Conservation (phyloP, 768 basidiomycete species). For the Phylloporus arenicola region DNA sequence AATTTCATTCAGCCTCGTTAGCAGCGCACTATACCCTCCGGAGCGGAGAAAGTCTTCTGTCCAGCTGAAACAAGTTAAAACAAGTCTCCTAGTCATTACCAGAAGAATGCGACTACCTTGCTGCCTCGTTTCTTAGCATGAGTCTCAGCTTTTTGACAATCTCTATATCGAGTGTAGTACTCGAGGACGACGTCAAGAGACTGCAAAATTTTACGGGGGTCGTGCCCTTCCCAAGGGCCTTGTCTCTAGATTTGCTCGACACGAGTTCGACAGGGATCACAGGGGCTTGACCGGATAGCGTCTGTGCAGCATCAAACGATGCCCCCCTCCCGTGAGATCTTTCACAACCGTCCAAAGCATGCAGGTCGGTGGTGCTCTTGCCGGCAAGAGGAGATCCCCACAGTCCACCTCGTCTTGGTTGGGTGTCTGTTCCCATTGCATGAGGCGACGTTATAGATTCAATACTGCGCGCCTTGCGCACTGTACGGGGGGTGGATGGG, state of each 20-base stretch:
- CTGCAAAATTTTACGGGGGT: slow-evolving; percentile 65
- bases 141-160: slow-evolving; percentile 83
- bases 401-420: slow-evolving; percentile 19
- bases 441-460: slow-evolving; percentile 60
- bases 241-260: slow-evolving; percentile 47
- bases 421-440: slow-evolving; percentile 34
- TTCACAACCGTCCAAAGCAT: slow-evolving; percentile 23
- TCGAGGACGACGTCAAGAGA: slow-evolving; percentile 62
- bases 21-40: slow-evolving; percentile 81
- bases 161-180: slow-evolving; percentile 76
- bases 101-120: slow-evolving; percentile 46
- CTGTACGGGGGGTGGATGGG: slow-evolving; percentile 47
- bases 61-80: slow-evolving; percentile 53
- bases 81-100: not conserved
- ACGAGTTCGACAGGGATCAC: slow-evolving; percentile 34
- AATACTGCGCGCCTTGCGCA: slow-evolving; percentile 69
- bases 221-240: slow-evolving; percentile 45
- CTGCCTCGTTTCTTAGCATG: slow-evolving; percentile 86
- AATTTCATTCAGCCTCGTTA: slow-evolving; percentile 84
- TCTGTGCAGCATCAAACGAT: slow-evolving; percentile 51
- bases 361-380: slow-evolving; percentile 30
- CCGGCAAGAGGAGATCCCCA: slow-evolving; percentile 26
- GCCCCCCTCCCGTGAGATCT: slow-evolving; percentile 50
- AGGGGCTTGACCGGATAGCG: slow-evolving; percentile 51
- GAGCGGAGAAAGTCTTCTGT: slow-evolving; percentile 76